Evolutionary conservation across 176 grass and related monocot species (phyloP).

Genomic region (Lolium rigidum): DNA sequence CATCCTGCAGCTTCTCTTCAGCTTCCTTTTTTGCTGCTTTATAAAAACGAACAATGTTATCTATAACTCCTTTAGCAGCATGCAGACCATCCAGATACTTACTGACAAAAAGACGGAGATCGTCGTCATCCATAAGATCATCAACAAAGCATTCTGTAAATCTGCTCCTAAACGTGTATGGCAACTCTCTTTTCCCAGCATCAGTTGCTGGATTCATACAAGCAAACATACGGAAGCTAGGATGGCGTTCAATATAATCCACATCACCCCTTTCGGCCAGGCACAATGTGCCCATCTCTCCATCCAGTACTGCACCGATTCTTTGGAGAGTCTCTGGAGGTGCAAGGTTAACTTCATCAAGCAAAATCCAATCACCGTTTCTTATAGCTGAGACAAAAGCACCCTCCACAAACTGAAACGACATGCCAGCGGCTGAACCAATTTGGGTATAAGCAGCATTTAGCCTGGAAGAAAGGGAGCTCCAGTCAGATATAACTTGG

Average conservation of each 20-base stretch:
- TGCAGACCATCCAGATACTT: conserved; percentile 76
- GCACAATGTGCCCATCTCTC: conserved; percentile 84
- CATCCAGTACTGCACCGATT: conserved; percentile 86
- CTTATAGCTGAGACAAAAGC: conserved; percentile 91
- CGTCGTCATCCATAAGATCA: conserved; percentile 88
- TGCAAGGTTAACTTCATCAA: conserved; percentile 98
- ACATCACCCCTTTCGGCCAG: conserved; percentile 91
- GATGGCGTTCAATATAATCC: conserved; percentile 88
- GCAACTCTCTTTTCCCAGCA: conserved; percentile 89
- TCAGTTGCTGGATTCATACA: conserved; percentile 99
- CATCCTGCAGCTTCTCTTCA: conserved; percentile 89
- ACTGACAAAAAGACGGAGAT: conserved; percentile 80
- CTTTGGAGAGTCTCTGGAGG: conserved; percentile 96
- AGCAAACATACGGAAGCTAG: conserved; percentile 80
- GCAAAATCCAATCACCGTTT: conserved; percentile 92
- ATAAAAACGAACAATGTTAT: conserved; percentile 84
- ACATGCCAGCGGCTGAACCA: conserved; percentile 57
- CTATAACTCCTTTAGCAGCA: conserved; percentile 46
- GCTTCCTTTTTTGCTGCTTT: conserved; percentile 81
- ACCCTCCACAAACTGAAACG: conserved; percentile 89
- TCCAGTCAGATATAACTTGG: conserved; percentile 62
- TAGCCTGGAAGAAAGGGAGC: conserved; percentile 63
- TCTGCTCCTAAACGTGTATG: conserved; percentile 82
- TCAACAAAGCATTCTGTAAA: conserved; percentile 98
- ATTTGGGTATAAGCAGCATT: conserved; percentile 63